Evolutionary conservation across 805 yeast genomes (phyloP).

Genomic region (Cyberlindnera saturnus): DNA sequence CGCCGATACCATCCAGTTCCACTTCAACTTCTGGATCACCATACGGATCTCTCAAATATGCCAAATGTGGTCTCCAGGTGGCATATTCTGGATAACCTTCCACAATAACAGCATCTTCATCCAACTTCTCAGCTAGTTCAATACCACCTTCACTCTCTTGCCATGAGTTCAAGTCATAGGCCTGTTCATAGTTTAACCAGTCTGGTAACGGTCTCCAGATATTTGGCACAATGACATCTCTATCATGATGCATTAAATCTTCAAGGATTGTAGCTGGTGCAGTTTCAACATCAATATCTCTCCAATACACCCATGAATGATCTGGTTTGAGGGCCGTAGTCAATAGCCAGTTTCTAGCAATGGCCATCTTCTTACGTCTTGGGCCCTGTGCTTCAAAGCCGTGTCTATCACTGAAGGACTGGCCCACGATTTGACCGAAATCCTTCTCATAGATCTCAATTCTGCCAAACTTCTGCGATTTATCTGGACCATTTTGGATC

Average conservation of each 20-base stretch:
- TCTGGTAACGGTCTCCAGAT: conserved; percentile 89
- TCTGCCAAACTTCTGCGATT: conserved; percentile 64
- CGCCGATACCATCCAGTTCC: conserved; percentile 95
- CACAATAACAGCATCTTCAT: conserved; percentile 93
- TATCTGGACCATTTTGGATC: conserved; percentile 59
- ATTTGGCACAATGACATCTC: conserved; percentile 91
- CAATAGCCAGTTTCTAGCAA: conserved; percentile 92
- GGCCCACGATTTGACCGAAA: conserved; percentile 91
- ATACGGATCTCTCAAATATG: conserved; percentile 88
- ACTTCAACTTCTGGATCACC: conserved; percentile 93
- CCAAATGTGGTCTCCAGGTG: conserved; percentile 96
- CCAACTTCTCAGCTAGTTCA: conserved; percentile 67
- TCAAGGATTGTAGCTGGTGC: conserved; percentile 80
- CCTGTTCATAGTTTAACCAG: conserved; percentile 80
- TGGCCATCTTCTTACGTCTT: conserved; percentile 89
- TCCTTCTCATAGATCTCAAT: conserved; percentile 88
- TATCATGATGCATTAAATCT: conserved; percentile 86
- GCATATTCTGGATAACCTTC: conserved; percentile 97
- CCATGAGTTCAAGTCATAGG: conserved; percentile 83
- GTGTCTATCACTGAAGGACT: conserved; percentile 87
- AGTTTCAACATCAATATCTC: conserved; percentile 96
- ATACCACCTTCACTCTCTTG: conserved; percentile 79
- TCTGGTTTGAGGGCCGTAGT: conserved; percentile 83
- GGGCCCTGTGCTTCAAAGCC: conserved; percentile 97
- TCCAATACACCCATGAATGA: conserved; percentile 95